Conservation (phyloP, 495 filamentous ascomycete genomes). For the Neurospora terricola region DNA sequence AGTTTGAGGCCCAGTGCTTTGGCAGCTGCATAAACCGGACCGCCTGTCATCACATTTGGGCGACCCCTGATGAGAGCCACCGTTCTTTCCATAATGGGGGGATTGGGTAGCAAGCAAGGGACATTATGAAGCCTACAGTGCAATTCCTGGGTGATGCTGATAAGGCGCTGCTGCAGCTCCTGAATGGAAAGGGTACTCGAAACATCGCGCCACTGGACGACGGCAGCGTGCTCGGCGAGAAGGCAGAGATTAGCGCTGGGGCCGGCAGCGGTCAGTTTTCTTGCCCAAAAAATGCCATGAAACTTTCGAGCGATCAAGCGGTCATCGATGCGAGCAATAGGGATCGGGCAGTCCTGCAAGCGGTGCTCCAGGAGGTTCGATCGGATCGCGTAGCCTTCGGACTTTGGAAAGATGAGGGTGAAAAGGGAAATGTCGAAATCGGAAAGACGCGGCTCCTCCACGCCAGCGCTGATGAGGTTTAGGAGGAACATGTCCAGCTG, state of each 20-base stretch:
- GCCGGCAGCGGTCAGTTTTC: background rate
- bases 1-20: constrained; percentile 33
- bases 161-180: constrained; percentile 5
- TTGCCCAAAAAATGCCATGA: background rate
- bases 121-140: constrained; percentile 11
- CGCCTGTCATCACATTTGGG: constrained; percentile 25
- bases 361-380: constrained; percentile 16
- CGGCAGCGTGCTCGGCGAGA: constrained; percentile 11
- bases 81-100: constrained; percentile 17
- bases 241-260: background rate
- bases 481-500: background rate
- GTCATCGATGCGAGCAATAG: constrained; percentile 7
- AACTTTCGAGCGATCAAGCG: constrained; percentile 5
- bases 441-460: background rate
- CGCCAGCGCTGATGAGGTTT: background rate
- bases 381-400: constrained; percentile 9
- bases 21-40: constrained; percentile 29
- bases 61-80: constrained; percentile 29
- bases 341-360: constrained; percentile 15
- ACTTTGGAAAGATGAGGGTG: constrained; percentile 12
- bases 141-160: constrained; percentile 10
- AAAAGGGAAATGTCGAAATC: constrained; percentile 1
- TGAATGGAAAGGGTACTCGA: constrained; percentile 3
- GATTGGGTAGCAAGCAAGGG: constrained; percentile 17
- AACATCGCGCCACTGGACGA: constrained; percentile 18